Base-by-base conservation (phyloP, 768 basidiomycete genomes). In the Lepiota venenata region DNA sequence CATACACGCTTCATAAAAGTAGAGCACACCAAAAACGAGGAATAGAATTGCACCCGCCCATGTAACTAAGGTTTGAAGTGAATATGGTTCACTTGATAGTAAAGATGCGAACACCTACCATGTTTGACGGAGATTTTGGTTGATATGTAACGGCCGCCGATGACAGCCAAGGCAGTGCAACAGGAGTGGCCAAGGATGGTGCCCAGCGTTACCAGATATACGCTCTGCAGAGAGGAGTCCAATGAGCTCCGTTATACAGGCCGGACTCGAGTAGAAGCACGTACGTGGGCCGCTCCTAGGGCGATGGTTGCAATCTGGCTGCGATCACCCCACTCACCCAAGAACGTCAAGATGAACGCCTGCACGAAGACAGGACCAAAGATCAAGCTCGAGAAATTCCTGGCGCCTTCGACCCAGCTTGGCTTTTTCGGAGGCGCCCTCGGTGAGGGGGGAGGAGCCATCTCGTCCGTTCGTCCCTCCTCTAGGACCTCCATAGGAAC, bases 311-410 rank as follows among this genome's bases (percentile, higher is more conserved):
- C 89, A 62, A 98, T 93, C 73, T 99, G 96, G 64, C 93, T 96
- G 50, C 96, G 74, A 71, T 98, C 97, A 0, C 97, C 96, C 97
- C 97, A 98, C 71, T 99, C 97, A 9, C 95, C 97, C n/a, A 99
- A 76, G 71, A 98, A 98, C 0, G 96, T 98, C 56, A 99, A 76
- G 29, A 96, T 74, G 63, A 99, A 98, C 0, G 93, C 84, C 69
- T 99, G 94, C 2, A 94, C 93, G 64, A 98, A 96, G 1, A 97
- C 92, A 0, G 96, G 96, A 0, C 91, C 93, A 16, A 98, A 71
- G 60, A 95, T 69, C 15, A 94, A 72, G 62, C 84, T 86, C 66
- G 83, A 88, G 62, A 93, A 86, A 66, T 95, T 95, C 61, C 92
- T 79, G 4, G 82, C 73, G 8, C 93, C 87, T 16, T 95, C 88